phyloP scores from a whole-genome alignment of 768 basidiomycete genomes.

The Favolaschia claudopus region DNA sequence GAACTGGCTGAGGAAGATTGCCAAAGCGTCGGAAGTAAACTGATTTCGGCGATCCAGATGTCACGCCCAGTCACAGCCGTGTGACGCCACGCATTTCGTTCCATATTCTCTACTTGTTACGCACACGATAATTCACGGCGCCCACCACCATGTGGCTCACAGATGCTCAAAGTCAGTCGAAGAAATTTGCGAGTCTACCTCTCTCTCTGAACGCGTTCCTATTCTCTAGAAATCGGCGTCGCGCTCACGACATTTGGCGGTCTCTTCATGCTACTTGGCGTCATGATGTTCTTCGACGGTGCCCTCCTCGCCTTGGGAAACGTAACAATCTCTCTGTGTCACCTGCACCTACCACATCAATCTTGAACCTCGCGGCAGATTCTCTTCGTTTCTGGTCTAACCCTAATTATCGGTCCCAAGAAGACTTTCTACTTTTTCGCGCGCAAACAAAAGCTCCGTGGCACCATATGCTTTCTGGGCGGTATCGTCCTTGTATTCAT shows the following conservation, averaged over 20 bases:
- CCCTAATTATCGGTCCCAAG: slow-evolving; percentile 94
- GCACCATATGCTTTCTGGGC: slow-evolving; percentile 86
- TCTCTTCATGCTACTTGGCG: slow-evolving; percentile 95
- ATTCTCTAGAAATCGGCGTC: slow-evolving; percentile 87
- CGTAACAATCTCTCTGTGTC: slow-evolving; percentile 50
- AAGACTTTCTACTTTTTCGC: slow-evolving; percentile 99
- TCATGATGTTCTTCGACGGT: slow-evolving; percentile 96
- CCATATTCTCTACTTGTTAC: slow-evolving; percentile 3
- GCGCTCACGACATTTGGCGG: slow-evolving; percentile 95
- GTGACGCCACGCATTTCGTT: slow-evolving; percentile 3
- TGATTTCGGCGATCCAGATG: too few species aligned
- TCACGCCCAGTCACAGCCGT: too few species aligned
- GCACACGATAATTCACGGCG: slow-evolving; percentile 1
- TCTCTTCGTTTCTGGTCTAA: slow-evolving; percentile 92
- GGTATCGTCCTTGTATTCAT: slow-evolving; percentile 93
- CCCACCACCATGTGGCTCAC: slow-evolving; percentile 64
- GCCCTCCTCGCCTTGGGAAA: slow-evolving; percentile 97
- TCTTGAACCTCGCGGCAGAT: slow-evolving; percentile 60
- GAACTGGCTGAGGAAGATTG: slow-evolving; percentile 6
- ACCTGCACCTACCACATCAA: background rate
- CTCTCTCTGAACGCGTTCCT: slow-evolving; percentile 17
- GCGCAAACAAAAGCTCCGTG: slow-evolving; percentile 92
- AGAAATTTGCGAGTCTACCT: background rate
- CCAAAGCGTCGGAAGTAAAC: slow-evolving; percentile 1
- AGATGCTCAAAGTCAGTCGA: slow-evolving; percentile 66